phyloP scores from a whole-genome alignment of 768 basidiomycete genomes.

The Lentinus tigrinus region DNA sequence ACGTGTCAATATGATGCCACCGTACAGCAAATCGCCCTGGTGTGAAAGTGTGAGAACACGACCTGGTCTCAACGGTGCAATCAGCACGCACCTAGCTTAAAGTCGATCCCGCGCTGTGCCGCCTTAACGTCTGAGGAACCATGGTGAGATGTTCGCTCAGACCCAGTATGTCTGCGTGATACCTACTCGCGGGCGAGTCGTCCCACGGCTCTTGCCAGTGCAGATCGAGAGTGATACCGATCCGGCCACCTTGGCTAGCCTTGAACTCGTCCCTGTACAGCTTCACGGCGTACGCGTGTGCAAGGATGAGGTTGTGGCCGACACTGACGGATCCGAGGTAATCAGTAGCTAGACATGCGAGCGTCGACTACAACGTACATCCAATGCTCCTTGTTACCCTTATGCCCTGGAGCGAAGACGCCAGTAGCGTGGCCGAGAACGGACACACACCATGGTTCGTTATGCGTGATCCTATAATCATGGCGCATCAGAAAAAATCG shows the following conservation, averaged over 20 bases:
- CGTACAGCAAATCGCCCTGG: slow-evolving; percentile 19
- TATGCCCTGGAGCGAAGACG: slow-evolving; percentile 47
- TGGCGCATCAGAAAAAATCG: not conserved
- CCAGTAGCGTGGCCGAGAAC: slow-evolving; percentile 42
- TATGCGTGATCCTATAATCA: slow-evolving; percentile 40
- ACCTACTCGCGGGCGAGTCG: slow-evolving; percentile 63
- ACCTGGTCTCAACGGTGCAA: not conserved
- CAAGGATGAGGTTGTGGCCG: slow-evolving; percentile 63
- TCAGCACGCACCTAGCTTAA: slow-evolving; percentile 36
- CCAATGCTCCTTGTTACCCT: slow-evolving; percentile 71
- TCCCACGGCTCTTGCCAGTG: slow-evolving; percentile 77
- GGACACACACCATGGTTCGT: slow-evolving; percentile 46
- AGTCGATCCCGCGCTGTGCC: slow-evolving; percentile 41
- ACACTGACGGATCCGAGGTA: slow-evolving; percentile 41
- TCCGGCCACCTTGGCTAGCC: slow-evolving; percentile 56
- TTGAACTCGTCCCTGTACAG: slow-evolving; percentile 71
- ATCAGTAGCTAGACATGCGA: not conserved
- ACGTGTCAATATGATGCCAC: too few species aligned
- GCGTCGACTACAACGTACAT: slow-evolving; percentile 44
- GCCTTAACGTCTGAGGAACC: slow-evolving; percentile 35
- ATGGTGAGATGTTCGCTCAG: too few species aligned
- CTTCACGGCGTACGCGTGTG: slow-evolving; percentile 68
- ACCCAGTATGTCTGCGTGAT: not conserved
- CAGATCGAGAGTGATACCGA: slow-evolving; percentile 79
- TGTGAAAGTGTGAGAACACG: not conserved